phyloP scores from a whole-genome alignment of 129 eudicot species.

The Arctium minus region DNA sequence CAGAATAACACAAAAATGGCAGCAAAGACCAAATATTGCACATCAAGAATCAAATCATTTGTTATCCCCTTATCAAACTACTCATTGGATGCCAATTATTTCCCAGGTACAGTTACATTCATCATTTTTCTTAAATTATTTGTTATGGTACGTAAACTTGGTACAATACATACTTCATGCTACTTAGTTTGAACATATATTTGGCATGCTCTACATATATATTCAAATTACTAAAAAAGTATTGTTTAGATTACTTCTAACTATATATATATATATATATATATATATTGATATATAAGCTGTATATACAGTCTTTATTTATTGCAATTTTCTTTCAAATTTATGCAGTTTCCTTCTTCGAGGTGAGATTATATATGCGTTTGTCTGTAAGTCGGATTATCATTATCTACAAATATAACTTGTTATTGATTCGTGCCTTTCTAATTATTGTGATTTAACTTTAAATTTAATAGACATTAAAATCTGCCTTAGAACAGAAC shows the following conservation, averaged over 20 bases:
- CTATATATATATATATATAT: background rate
- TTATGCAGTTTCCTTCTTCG: slow-evolving; percentile 91
- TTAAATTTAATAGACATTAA: background rate
- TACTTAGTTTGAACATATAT: background rate
- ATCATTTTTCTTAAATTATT: background rate
- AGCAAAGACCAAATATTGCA: slow-evolving; percentile 80
- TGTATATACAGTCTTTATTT: background rate
- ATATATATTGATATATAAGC: background rate
- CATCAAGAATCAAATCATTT: slow-evolving; percentile 89
- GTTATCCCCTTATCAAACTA: slow-evolving; percentile 82
- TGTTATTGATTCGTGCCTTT: background rate
- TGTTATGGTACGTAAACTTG: background rate
- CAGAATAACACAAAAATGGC: slow-evolving; percentile 94
- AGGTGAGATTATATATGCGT: slow-evolving; percentile 57
- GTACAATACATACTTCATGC: background rate
- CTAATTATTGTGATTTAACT: background rate
- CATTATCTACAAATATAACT: background rate
- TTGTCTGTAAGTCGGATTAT: slow-evolving; percentile 36
- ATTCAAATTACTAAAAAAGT: background rate
- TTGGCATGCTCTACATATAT: background rate
- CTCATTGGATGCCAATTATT: slow-evolving; percentile 68
- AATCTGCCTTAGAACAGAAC: background rate
- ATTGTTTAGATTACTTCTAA: background rate
- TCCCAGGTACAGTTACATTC: slow-evolving; percentile 53
- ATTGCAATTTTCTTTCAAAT: background rate